A percentile compares a stretch with the other conserved stretches of the same genome.
Evolutionary conservation across 169 alveolate species (phyloP).

Genomic region (Condylostoma magnum): DNA sequence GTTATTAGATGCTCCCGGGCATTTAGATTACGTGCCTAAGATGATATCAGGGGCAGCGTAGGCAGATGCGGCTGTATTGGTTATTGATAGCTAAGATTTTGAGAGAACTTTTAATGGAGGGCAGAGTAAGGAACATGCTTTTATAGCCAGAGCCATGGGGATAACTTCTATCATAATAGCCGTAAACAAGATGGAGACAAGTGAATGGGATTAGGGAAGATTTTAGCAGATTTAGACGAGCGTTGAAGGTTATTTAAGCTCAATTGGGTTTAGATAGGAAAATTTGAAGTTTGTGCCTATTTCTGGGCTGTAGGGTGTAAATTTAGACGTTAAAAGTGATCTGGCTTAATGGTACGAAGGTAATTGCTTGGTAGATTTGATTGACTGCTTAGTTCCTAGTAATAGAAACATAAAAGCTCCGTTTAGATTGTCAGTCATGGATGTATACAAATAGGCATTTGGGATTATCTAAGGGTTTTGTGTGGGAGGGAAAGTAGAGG

Average conservation of each 20-base stretch:
- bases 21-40: constrained; percentile 91
- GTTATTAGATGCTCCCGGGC: constrained; percentile 96
- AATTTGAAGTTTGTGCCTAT: constrained; percentile 96
- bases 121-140: constrained; percentile 92
- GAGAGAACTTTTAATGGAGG: constrained; percentile 90
- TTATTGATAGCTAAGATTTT: constrained; percentile 82
- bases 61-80: constrained; percentile 86
- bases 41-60: constrained; percentile 88
- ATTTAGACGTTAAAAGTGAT: constrained; percentile 79
- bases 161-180: constrained; percentile 84
- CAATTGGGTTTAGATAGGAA: constrained; percentile 33
- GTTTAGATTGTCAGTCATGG: constrained; percentile 77
- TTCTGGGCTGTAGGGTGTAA: constrained; percentile 98
- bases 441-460: constrained; percentile 67
- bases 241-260: constrained; percentile 24
- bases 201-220: constrained; percentile 73
- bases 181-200: constrained; percentile 90
- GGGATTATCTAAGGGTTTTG: constrained; percentile 76
- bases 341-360: constrained; percentile 79
- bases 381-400: constrained; percentile 76
- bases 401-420: constrained; percentile 73
- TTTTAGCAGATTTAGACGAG: constrained; percentile 30
- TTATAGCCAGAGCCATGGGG: constrained; percentile 87
- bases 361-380: constrained; percentile 66
- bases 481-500: constrained; percentile 77